Base-by-base conservation (phyloP, 805 yeast genomes). In the Priceomyces fermenticarens region DNA sequence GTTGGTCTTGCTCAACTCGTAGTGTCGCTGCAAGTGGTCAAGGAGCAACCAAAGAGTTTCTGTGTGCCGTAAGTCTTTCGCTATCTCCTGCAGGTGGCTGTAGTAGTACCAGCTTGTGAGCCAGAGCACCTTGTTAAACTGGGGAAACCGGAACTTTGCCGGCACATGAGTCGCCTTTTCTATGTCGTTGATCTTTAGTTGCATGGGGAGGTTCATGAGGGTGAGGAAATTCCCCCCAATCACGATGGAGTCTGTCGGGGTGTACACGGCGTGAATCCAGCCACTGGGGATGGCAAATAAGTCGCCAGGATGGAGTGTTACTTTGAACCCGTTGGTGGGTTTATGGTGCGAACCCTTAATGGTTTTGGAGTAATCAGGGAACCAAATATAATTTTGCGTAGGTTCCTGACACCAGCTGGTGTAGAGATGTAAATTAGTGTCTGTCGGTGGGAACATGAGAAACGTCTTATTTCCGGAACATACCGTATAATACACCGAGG, bases 161-260 rank as follows among this genome's bases (percentile, higher is more conserved):
- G 89, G 89, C 3, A 89, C 96, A 45, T 77, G 76, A 1, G 95
- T 86, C 7, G 58, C 57, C 36, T 68, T 64, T 56, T 89, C 97
- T 25, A 89, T 70, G 7, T 73, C 66, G 40, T 75, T 76, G 7
- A 88, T 74, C 36, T 66, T 67, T 30, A 87, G 55, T 55, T 89
- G 95, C 47, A 73, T 81, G 14, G 70, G 66, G 46, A 88, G 62
- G 52, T 83, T 82, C 40, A 77, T 62, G 31, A 80, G 55, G 0
- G 95, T 87, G 20, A 89, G 64, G 57, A 83, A 89, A 57, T 89
- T 89, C 0, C 97, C 97, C 2, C 97, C 97, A 41, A 89, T 77
- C 2, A 89, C 88, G 2, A 88, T 63, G 0, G 95, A 78, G 55
- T 89, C 96, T 11, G 67, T 64, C 0, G 95, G 91, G 0, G 97